Percentiles rank a stretch among this genome's conserved stretches.
These are phyloP conservation scores for Bremia lactucae DNA, from an alignment of 352 stramenopile species.

Conservation along the genomic window DNA sequence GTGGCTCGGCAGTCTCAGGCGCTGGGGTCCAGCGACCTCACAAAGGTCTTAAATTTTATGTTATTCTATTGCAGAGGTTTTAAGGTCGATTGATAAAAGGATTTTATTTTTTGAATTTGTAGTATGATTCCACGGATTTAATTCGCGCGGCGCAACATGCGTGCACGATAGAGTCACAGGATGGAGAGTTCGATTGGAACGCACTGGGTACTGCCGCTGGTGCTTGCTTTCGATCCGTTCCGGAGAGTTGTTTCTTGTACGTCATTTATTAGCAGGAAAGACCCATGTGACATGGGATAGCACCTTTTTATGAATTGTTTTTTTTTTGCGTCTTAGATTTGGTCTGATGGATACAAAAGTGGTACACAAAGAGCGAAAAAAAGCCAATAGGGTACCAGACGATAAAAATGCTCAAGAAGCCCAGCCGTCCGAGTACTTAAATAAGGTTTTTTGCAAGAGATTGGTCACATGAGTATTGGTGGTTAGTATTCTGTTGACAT, in stretches of 20 bases:
- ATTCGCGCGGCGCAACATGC: slow-evolving; percentile 39
- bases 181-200: slow-evolving; percentile 49
- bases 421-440: slow-evolving; percentile 67
- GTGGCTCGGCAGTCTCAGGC: slow-evolving; percentile 67
- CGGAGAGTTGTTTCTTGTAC: slow-evolving; percentile 62
- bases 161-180: slow-evolving; percentile 27
- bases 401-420: slow-evolving; percentile 42
- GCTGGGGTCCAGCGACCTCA: slow-evolving; percentile 59
- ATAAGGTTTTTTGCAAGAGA: slow-evolving; percentile 29
- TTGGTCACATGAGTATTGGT: neutral
- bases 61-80: neutral
- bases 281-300: too few species aligned
- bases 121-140: slow-evolving; percentile 59
- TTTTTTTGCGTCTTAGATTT: slow-evolving; percentile 28
- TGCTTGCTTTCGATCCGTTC: slow-evolving; percentile 60
- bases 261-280: slow-evolving; percentile 4
- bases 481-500: too few species aligned
- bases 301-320: neutral
- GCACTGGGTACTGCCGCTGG: slow-evolving; percentile 43
- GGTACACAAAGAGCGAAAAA: slow-evolving; percentile 57
- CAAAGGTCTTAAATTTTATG: slow-evolving; percentile 30
- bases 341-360: slow-evolving; percentile 69
- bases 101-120: neutral
- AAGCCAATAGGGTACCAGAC: slow-evolving; percentile 25
- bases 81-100: slow-evolving; percentile 1